Evolutionary conservation across 768 basidiomycete genomes (phyloP).

Genomic region (Holtermanniella nyarrowii): DNA sequence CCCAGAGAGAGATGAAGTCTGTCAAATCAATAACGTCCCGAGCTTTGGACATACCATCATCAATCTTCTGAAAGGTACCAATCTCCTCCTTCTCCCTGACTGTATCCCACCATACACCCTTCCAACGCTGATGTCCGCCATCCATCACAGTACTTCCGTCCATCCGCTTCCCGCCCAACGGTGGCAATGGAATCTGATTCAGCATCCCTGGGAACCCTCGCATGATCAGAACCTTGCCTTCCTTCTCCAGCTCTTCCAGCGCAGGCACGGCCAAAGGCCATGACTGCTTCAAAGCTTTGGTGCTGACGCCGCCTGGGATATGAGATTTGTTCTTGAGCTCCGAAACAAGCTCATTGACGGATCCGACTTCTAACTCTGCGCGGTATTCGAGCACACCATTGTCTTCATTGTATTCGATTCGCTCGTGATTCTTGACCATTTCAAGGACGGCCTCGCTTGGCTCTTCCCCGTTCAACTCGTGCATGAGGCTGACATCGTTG

Average conservation of each 20-base stretch:
- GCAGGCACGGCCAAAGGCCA: constrained; percentile 79
- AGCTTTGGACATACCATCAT: background rate
- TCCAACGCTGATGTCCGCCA: constrained; percentile 44
- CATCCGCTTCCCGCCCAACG: constrained; percentile 49
- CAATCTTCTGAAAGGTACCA: constrained; percentile 50
- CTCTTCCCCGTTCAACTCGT: background rate
- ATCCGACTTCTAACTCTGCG: constrained; percentile 76
- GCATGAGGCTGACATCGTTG: background rate
- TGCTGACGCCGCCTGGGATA: constrained; percentile 72
- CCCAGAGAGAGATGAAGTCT: background rate
- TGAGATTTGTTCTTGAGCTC: constrained; percentile 78
- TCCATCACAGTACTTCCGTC: constrained; percentile 10
- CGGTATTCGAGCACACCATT: constrained; percentile 80
- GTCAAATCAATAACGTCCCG: too few relatives aligned
- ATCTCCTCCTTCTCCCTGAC: constrained; percentile 6
- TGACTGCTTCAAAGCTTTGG: constrained; percentile 74
- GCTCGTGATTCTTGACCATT: constrained; percentile 71
- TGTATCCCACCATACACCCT: constrained; percentile 26
- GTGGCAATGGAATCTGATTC: constrained; percentile 74
- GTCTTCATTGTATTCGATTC: constrained; percentile 66
- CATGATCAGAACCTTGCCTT: constrained; percentile 80
- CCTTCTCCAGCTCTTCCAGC: constrained; percentile 79
- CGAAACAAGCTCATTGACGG: constrained; percentile 68
- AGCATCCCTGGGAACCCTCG: constrained; percentile 76
- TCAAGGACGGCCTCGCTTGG: constrained; percentile 57